Percentiles rank a stretch among this genome's conserved stretches.
These are phyloP conservation scores for Fusarium miscanthi DNA, from an alignment of 2,329 filamentous ascomycete genomes.

Conservation along the genomic window DNA sequence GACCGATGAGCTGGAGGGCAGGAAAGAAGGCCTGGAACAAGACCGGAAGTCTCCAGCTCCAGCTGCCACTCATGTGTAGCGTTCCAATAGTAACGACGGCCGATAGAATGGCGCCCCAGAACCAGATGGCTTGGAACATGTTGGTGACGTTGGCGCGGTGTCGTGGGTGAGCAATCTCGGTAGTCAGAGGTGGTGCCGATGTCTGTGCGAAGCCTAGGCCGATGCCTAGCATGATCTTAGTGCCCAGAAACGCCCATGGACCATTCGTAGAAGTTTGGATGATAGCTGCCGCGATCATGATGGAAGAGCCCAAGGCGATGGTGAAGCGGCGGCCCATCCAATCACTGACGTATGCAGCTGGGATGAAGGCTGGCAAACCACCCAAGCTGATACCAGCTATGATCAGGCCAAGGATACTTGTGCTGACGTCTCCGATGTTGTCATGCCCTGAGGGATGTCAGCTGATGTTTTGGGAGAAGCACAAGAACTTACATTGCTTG, in stretches of 20 bases:
- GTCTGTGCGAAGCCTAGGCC: slow-evolving; percentile 32
- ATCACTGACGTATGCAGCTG: slow-evolving; percentile 28
- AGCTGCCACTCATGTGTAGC: slow-evolving; percentile 18
- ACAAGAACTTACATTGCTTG: background rate
- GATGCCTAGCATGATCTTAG: slow-evolving; percentile 30
- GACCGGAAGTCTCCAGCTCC: slow-evolving; percentile 30
- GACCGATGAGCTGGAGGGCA: slow-evolving; percentile 7
- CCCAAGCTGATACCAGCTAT: slow-evolving; percentile 36
- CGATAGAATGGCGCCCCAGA: slow-evolving; percentile 25
- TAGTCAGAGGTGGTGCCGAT: slow-evolving; percentile 18
- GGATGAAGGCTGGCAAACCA: slow-evolving; percentile 28
- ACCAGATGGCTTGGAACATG: slow-evolving; percentile 36
- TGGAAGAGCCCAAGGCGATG: slow-evolving; percentile 20
- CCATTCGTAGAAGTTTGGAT: slow-evolving; percentile 14
- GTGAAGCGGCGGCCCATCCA: slow-evolving; percentile 31
- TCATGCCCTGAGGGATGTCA: slow-evolving; percentile 8
- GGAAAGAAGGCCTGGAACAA: slow-evolving; percentile 25
- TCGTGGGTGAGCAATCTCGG: slow-evolving; percentile 30
- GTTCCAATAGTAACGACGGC: slow-evolving; percentile 28
- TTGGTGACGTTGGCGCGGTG: slow-evolving; percentile 33
- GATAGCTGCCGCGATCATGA: slow-evolving; percentile 18
- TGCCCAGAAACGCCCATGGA: slow-evolving; percentile 15
- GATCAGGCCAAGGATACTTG: slow-evolving; percentile 28
- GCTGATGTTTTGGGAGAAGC: background rate
- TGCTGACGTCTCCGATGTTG: slow-evolving; percentile 24